phyloP scores from a whole-genome alignment of 2,329 filamentous ascomycete species.

The Verticillium albo-atrum region DNA sequence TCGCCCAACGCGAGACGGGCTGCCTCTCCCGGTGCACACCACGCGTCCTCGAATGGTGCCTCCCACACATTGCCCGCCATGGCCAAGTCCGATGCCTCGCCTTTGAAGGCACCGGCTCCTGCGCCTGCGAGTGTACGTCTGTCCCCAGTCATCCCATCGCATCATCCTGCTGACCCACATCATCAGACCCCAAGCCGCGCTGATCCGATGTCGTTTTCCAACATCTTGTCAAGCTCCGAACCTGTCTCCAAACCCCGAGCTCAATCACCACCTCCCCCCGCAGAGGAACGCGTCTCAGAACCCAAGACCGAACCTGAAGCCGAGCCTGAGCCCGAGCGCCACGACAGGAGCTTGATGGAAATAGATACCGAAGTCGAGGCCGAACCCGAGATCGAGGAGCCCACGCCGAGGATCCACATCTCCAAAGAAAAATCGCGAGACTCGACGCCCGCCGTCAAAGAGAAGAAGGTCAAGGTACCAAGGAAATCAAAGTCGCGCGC shows the following conservation, averaged over 20 bases:
- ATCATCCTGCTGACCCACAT: slow-evolving; percentile 4
- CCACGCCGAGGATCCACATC: slow-evolving; percentile 1
- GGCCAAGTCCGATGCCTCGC: slow-evolving; percentile 34
- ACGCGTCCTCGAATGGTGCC: slow-evolving; percentile 34
- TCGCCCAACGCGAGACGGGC: slow-evolving; percentile 46
- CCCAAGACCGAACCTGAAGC: slow-evolving; percentile 14
- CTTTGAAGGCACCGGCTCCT: slow-evolving; percentile 30
- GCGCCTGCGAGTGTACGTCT: slow-evolving; percentile 30
- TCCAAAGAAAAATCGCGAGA: slow-evolving; percentile 8
- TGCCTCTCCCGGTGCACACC: slow-evolving; percentile 26
- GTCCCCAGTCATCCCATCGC: background rate
- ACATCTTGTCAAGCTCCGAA: slow-evolving; percentile 80
- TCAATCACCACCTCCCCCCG: slow-evolving; percentile 20
- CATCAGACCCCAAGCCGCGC: slow-evolving; percentile 47
- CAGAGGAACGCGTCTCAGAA: slow-evolving; percentile 4
- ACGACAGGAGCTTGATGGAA: slow-evolving; percentile 27
- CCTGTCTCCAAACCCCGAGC: slow-evolving; percentile 47
- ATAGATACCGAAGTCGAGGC: slow-evolving; percentile 11
- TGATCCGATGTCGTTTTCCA: slow-evolving; percentile 94
- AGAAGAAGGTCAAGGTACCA: slow-evolving; percentile 19
- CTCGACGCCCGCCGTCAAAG: slow-evolving; percentile 11
- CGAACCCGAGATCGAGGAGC: slow-evolving; percentile 3
- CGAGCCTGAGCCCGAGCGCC: slow-evolving; percentile 18
- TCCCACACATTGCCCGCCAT: slow-evolving; percentile 27
- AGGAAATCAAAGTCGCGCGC: slow-evolving; percentile 45